Evolutionary conservation across 1,139 yeast genomes (phyloP).

Genomic region (Barnettozyma hawaiiensis): DNA sequence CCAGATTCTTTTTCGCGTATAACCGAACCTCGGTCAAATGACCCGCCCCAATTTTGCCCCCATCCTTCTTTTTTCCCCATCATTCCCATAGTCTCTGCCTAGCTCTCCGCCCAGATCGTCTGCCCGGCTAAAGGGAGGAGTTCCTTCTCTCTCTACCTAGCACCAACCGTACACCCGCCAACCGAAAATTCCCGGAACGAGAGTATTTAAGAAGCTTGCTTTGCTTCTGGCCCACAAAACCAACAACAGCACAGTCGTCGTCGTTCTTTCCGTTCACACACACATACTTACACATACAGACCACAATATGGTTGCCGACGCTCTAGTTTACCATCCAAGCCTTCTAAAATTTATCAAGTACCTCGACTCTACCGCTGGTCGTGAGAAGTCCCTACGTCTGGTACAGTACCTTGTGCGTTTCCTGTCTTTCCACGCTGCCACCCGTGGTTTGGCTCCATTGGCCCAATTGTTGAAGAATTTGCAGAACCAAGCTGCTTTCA

Average conservation of each 20-base stretch:
- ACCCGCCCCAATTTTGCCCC: too few relatives aligned
- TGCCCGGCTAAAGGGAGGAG: conserved; percentile 3
- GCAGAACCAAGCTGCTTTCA: conserved; percentile 55
- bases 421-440: conserved; percentile 54
- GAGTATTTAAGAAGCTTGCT: neutral
- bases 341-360: conserved; percentile 57
- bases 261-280: too few relatives aligned
- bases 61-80: too few relatives aligned
- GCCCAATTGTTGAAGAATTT: conserved; percentile 47
- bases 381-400: conserved; percentile 77
- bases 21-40: neutral
- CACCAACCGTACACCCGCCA: conserved; percentile 2
- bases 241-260: too few relatives aligned
- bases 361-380: conserved; percentile 61
- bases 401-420: conserved; percentile 80
- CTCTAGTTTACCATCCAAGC: conserved; percentile 70
- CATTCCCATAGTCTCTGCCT: neutral
- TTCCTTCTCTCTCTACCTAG: conserved; percentile 1
- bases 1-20: neutral
- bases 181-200: conserved; percentile 1
- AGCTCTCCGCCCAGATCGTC: neutral
- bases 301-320: conserved; percentile 54
- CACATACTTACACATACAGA: neutral
- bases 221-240: conserved; percentile 6
- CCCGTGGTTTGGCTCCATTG: conserved; percentile 52